A percentile compares a stretch with the other conserved stretches of the same genome.
Conservation (phyloP, 1,284 basidiomycete species). For the Cryptococcus sp. region DNA sequence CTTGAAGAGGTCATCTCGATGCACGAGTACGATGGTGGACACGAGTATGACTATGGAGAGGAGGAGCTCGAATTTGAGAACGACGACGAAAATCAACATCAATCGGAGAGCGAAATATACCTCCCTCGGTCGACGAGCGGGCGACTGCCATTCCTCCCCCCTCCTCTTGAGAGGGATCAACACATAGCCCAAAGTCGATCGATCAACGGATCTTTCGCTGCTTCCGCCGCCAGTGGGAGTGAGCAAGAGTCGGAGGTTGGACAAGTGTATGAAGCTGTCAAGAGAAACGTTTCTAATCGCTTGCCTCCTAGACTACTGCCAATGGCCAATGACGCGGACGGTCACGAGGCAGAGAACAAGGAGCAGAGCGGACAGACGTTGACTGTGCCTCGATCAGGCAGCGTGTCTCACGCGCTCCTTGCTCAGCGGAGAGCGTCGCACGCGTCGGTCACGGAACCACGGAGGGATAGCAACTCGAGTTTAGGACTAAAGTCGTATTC, state of each 20-base stretch:
- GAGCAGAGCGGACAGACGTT: not conserved
- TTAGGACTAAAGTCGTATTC: not conserved
- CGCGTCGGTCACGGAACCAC: not conserved
- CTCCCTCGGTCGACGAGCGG: not conserved
- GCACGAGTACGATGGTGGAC: conserved; percentile 11
- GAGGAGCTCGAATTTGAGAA: conserved; percentile 28
- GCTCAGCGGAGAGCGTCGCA: not conserved
- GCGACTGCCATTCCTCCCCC: conserved; percentile 10
- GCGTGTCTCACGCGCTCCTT: conserved; percentile 10
- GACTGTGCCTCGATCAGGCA: conserved; percentile 1
- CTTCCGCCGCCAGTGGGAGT: conserved; percentile 21
- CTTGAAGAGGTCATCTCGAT: conserved; percentile 18
- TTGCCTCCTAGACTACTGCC: conserved; percentile 23
- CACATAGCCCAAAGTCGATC: conserved; percentile 11
- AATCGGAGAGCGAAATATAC: not conserved
- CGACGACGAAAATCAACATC: conserved; percentile 2
- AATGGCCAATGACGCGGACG: not conserved
- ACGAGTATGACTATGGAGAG: conserved; percentile 26
- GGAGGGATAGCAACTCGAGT: not conserved
- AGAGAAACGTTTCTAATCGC: conserved; percentile 31
- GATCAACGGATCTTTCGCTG: conserved; percentile 22
- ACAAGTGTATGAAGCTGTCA: conserved; percentile 34
- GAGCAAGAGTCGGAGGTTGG: conserved; percentile 37
- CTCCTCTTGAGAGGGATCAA: conserved; percentile 8
- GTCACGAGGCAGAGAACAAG: not conserved